Conservation (phyloP, 208 protist species). For the Leishmania braziliensis region DNA sequence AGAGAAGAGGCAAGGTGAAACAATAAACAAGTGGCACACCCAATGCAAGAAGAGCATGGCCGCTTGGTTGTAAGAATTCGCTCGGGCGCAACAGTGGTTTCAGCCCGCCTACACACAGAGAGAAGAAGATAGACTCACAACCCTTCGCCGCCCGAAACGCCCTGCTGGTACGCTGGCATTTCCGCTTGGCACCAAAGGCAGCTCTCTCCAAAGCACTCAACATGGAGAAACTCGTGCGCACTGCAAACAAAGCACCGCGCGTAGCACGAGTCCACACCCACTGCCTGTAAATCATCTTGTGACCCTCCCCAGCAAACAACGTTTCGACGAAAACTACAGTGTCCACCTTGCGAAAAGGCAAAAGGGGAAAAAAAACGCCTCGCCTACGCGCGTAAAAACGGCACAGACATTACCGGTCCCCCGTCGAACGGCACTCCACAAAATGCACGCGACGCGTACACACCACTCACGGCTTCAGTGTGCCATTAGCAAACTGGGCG, state of each 20-base stretch:
- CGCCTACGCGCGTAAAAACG: not conserved
- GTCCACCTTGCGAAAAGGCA: not conserved
- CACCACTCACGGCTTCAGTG: slow-evolving; percentile 19
- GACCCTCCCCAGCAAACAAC: not conserved
- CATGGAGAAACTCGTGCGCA: too few species aligned
- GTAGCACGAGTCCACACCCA: not conserved
- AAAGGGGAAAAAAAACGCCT: not conserved
- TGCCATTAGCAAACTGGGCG: slow-evolving; percentile 44
- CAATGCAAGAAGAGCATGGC: too few species aligned
- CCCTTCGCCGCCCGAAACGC: not conserved
- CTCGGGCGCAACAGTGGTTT: not conserved
- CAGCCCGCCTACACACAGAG: not conserved
- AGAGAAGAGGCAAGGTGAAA: not conserved
- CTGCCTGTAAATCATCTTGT: not conserved
- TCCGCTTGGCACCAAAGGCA: not conserved
- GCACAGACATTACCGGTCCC: not conserved
- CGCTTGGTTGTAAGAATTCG: not conserved
- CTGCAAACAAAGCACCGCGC: not conserved
- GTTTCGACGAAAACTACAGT: not conserved
- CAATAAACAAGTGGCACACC: not conserved
- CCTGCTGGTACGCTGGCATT: not conserved
- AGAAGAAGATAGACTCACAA: not conserved
- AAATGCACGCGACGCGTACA: too few species aligned
- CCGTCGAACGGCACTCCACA: not conserved
- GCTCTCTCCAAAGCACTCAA: not conserved